Evolutionary conservation across 2,329 filamentous ascomycete genomes (phyloP), one percentile per base, ranked within the genome.

Genomic region (Trichophyton rubrum): DNA sequence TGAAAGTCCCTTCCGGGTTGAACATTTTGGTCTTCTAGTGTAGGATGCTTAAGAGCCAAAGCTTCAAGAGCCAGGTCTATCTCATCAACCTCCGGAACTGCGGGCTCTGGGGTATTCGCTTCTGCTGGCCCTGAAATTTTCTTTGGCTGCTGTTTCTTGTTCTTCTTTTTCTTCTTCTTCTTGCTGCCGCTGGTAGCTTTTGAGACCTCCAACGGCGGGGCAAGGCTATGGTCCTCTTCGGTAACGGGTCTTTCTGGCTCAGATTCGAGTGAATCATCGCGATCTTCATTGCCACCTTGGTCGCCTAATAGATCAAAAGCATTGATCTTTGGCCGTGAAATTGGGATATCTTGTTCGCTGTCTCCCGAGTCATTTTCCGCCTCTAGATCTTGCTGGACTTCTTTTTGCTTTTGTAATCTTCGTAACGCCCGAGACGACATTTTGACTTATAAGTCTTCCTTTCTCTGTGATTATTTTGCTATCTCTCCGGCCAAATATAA

Each of bases 371-470:
- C 72, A 64, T 75, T 67, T 5, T 68, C 66, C 56, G 76, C 70
- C 56, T 73, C 68, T 62, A 67, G 66, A 43, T 75, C 70, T 55
- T 72, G 70, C 67, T 79, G 78, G 69, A 82, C 79, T 68, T 84
- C 83, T 62, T 79, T 79, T 74, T 85, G 81, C 64, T 79, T 79
- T 69, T 85, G 83, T 60, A 84, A 78, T 68, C 84, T 84, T 27
- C 84, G 79, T 59, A 87, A 72, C n/a, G 84, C 84, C 65, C 85
- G 80, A 17, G 83, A 83, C 49, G 84, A 86, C 84, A 87, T 87
- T 47, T 41, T 57, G 13, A 20, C 30, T 53, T 15, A 3, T 24
- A 27, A 51, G 8, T 30, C 13, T 33, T 53, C 6, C 24, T 1
- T 5, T 11, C 9, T n/a, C 17, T 6, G 15, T 15, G 7, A 53